Conservation (phyloP, 257 asterid species). For the Przewalskia tangutica region DNA sequence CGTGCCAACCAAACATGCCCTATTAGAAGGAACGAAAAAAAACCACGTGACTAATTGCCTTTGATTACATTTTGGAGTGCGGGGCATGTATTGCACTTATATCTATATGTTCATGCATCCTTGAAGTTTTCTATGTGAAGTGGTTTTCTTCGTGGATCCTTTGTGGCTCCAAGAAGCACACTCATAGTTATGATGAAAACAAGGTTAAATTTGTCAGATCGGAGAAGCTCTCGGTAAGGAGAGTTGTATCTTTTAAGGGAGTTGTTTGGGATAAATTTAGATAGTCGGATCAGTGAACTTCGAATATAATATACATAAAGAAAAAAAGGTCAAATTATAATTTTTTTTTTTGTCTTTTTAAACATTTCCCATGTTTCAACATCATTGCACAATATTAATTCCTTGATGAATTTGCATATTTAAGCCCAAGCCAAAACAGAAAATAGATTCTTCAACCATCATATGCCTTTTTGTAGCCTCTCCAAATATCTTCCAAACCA, state of each 20-base stretch:
- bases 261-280: background rate
- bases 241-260: background rate
- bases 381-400: background rate
- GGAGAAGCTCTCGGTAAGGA: background rate
- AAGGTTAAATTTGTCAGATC: background rate
- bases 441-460: slow-evolving; percentile 1
- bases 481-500: background rate
- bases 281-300: too few relatives aligned
- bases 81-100: background rate
- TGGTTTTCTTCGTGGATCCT: background rate
- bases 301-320: too few relatives aligned
- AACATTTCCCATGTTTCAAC: background rate
- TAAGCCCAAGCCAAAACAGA: background rate
- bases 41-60: background rate
- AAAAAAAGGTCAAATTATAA: background rate
- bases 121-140: background rate
- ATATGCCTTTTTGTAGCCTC: background rate
- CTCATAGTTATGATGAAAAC: background rate
- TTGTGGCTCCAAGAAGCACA: background rate
- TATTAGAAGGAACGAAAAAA: background rate
- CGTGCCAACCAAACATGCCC: too few relatives aligned
- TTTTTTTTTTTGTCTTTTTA: background rate
- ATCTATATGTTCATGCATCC: background rate
- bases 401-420: background rate
- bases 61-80: too few relatives aligned